Base-by-base conservation (phyloP, 495 filamentous ascomycete genomes). In the Lentithecium fluviatile region DNA sequence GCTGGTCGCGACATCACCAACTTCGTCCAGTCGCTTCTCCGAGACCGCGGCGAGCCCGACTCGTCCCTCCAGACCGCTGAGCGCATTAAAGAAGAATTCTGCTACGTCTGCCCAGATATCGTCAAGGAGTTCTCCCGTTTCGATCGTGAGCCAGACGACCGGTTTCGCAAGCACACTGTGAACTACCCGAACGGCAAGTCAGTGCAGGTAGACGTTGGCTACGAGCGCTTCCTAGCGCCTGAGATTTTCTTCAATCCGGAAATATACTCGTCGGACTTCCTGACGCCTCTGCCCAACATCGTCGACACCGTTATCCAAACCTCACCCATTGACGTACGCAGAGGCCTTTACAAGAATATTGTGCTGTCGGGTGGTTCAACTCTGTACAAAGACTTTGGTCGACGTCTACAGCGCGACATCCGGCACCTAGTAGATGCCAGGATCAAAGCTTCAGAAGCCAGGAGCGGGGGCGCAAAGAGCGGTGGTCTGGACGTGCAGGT, bases 221-320 rank as follows among this genome's bases (percentile, higher is more conserved):
- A 98, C 76, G 94, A 98, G 73, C 90, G 94, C 36, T 98, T 98
- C 82, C 82, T 98, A 40, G 94, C 94, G 2, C 94, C 94, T 43
- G 94, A 98, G 74, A 98, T 98, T 65, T 98, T 97, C 80, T 98
- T 98, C 82, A 98, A 97, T 75, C 94, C 94, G 34, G 94, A 98
- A 79, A 97, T 97, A 69, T 97, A 96, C 79, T 95, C 89, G 29
- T 96, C 92, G 58, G 95, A 98, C 74, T 98, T 97, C 78, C 79
- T 97, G 62, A 98, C 94, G 3, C 94, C 94, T 6, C 81, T 98
- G 2, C 94, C 94, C 29, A 90, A 79, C 47, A 91, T 97, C 40
- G 94, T 97, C 46, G 94, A 98, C 71, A 88, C 87, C 50, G 94
- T 97, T 59, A 98, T 98, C 69, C 94, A 98, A 74, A 90, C 88